phyloP scores from a whole-genome alignment of 2,329 filamentous ascomycete genomes.

The Fusarium clavum region DNA sequence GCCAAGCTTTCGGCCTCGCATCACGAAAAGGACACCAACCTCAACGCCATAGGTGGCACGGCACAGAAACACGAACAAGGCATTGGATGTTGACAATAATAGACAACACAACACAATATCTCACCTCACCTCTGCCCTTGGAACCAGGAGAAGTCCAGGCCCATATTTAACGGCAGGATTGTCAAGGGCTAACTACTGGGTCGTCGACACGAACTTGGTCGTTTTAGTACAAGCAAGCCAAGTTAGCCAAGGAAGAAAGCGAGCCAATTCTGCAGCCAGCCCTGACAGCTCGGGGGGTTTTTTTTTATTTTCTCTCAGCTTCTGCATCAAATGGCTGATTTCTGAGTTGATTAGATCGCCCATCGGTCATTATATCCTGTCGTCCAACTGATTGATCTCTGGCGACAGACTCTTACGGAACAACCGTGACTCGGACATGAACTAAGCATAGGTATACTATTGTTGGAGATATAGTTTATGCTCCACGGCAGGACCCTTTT shows the following conservation, averaged over 20 bases:
- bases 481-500: slow-evolving; percentile 16
- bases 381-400: background rate
- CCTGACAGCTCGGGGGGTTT: slow-evolving; percentile 2
- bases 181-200: slow-evolving; percentile 31
- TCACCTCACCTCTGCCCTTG: background rate
- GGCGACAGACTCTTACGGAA: background rate
- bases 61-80: background rate
- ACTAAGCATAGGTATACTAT: background rate
- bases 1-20: slow-evolving; percentile 21
- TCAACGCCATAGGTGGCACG: slow-evolving; percentile 24
- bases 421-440: background rate
- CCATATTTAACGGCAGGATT: slow-evolving; percentile 32
- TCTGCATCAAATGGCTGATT: slow-evolving; percentile 10
- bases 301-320: background rate
- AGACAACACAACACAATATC: slow-evolving; percentile 14
- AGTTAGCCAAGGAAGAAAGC: slow-evolving; percentile 13
- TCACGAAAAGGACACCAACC: slow-evolving; percentile 4
- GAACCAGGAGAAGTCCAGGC: slow-evolving; percentile 5
- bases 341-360: slow-evolving; percentile 18
- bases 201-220: slow-evolving; percentile 36
- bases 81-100: slow-evolving; percentile 38
- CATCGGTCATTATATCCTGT: background rate
- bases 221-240: slow-evolving; percentile 26
- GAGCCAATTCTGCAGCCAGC: slow-evolving; percentile 26
- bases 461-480: slow-evolving; percentile 18